Percentiles rank a stretch among this genome's conserved stretches.
Conservation (phyloP, 352 stramenopile species). For the Phytophthora pini region DNA sequence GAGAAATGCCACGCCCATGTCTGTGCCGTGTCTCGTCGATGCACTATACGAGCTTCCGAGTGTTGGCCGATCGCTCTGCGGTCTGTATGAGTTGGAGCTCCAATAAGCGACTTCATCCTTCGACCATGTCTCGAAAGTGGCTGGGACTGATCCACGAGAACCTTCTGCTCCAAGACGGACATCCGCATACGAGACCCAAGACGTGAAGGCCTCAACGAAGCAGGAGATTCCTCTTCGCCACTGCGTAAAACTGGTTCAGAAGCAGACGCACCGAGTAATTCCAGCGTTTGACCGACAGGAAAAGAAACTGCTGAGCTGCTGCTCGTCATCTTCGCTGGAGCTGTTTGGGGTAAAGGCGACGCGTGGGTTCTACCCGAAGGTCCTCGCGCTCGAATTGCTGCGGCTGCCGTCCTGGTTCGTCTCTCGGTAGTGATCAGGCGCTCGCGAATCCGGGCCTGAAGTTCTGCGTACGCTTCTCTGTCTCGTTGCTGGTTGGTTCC, state of each 20-base stretch:
- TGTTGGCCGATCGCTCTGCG: conserved; percentile 48
- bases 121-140: conserved; percentile 17
- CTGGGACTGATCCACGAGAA: conserved; percentile 12
- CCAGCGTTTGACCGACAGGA: not conserved
- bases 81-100: conserved; percentile 36
- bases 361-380: conserved; percentile 6
- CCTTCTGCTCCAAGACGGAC: conserved; percentile 30
- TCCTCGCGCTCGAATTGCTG: conserved; percentile 12
- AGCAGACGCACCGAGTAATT: not conserved
- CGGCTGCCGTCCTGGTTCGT: conserved; percentile 33
- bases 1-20: conserved; percentile 60
- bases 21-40: conserved; percentile 53
- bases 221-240: not conserved
- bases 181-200: conserved; percentile 19
- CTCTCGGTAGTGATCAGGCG: conserved; percentile 27
- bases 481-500: conserved; percentile 11
- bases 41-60: conserved; percentile 59
- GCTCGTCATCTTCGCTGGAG: conserved; percentile 16
- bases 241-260: conserved; percentile 19
- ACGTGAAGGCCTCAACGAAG: conserved; percentile 10
- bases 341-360: conserved; percentile 14
- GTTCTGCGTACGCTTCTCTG: conserved; percentile 26
- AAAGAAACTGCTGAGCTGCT: conserved; percentile 18
- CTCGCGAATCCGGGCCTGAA: conserved; percentile 34
- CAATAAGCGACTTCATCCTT: conserved; percentile 46